These are phyloP conservation scores for Wilcoxina mikolae DNA, from an alignment of 495 filamentous ascomycete species.

Conservation along the genomic window DNA sequence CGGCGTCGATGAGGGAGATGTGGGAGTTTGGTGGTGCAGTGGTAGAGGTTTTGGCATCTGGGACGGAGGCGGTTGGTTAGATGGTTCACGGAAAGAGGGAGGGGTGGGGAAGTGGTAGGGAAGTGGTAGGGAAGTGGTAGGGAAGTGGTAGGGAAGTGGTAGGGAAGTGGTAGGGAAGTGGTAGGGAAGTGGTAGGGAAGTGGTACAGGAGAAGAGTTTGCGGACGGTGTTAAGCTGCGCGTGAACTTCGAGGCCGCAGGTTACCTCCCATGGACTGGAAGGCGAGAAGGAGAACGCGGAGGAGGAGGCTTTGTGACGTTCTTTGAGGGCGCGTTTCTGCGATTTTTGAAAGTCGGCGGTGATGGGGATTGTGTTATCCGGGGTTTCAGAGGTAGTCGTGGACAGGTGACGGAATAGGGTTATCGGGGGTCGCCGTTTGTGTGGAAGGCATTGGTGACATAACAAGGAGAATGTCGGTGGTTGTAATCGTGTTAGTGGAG, in stretches of 20 bases:
- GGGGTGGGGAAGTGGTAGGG: too few relatives aligned
- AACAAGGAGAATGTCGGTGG: slow-evolving; percentile 10
- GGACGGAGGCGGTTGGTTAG: slow-evolving; percentile 2
- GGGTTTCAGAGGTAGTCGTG: background rate
- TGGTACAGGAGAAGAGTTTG: slow-evolving; percentile 65
- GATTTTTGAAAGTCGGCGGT: slow-evolving; percentile 22
- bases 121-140: too few relatives aligned
- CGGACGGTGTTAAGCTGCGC: slow-evolving; percentile 76
- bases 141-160: too few relatives aligned
- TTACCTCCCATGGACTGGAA: slow-evolving; percentile 55
- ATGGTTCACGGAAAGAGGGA: background rate
- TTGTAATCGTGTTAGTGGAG: background rate
- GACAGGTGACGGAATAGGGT: slow-evolving; percentile 6
- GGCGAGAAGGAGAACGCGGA: slow-evolving; percentile 9
- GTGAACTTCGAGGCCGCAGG: slow-evolving; percentile 92
- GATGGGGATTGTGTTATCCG: background rate
- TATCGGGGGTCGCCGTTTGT: slow-evolving; percentile 7
- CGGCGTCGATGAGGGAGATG: slow-evolving; percentile 76
- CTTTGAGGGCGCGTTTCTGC: slow-evolving; percentile 31
- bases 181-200: too few relatives aligned
- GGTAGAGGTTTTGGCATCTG: slow-evolving; percentile 51
- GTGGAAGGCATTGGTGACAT: slow-evolving; percentile 10
- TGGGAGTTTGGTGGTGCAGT: slow-evolving; percentile 64
- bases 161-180: too few relatives aligned
- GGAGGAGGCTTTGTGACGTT: slow-evolving; percentile 30